Evolutionary conservation across 371 early-diverging fungal species (phyloP).

Genomic region (Entomophthora muscae): DNA sequence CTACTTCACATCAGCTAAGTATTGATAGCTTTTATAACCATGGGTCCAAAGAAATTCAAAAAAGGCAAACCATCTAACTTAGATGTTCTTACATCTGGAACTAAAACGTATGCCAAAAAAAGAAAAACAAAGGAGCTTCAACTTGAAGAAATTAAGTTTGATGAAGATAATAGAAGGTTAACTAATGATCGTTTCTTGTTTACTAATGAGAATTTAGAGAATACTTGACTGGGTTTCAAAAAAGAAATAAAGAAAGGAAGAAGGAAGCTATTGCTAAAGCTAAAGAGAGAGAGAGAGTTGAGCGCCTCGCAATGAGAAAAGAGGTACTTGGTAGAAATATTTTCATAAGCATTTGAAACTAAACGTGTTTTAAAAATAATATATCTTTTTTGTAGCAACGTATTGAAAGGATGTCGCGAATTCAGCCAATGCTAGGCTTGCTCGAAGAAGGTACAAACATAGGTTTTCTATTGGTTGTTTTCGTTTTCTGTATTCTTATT

Average conservation of each 20-base stretch:
- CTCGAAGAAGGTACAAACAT: background rate
- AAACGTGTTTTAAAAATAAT: background rate
- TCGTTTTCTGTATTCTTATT: background rate
- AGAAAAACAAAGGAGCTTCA: background rate
- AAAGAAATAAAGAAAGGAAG: conserved; percentile 52
- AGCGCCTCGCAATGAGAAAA: conserved; percentile 28
- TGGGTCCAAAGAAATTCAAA: background rate
- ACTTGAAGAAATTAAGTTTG: background rate
- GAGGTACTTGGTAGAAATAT: conserved; percentile 13
- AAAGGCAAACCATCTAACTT: background rate
- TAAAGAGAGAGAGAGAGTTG: conserved; percentile 28
- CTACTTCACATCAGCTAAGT: background rate
- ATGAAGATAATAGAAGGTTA: background rate
- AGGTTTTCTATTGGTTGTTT: background rate
- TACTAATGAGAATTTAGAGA: conserved; percentile 21
- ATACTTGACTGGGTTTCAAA: conserved; percentile 64
- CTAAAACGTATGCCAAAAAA: background rate
- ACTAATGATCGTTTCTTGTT: background rate
- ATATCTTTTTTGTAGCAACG: background rate
- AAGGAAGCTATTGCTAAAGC: conserved; percentile 33
- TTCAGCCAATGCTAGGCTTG: background rate
- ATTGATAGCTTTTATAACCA: background rate
- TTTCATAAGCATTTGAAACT: background rate
- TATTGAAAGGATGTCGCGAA: background rate
- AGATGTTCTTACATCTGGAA: background rate